Conservation (phyloP, 805 yeast species). For the Maudiozyma turicensis region DNA sequence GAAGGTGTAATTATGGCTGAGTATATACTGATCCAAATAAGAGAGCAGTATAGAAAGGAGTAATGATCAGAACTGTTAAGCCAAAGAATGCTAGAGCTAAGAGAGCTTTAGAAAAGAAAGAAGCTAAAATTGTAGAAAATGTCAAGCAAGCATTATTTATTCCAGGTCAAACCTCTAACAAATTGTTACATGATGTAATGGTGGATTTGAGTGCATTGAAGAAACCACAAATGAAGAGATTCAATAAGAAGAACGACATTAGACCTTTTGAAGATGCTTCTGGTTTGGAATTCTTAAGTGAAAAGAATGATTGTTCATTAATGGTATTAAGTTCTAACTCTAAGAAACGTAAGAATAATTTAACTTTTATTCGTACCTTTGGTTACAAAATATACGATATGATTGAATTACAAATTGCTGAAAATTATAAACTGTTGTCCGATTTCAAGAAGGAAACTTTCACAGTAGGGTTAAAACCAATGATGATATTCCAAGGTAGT, state of each 20-base stretch:
- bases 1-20: too few species aligned
- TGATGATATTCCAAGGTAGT: conserved; percentile 89
- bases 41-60: neutral
- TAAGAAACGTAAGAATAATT: conserved; percentile 87
- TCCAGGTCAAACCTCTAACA: conserved; percentile 77
- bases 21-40: too few species aligned
- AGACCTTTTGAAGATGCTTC: conserved; percentile 88
- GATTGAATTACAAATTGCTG: conserved; percentile 74
- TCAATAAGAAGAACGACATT: conserved; percentile 78
- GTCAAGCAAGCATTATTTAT: conserved; percentile 83
- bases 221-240: conserved; percentile 83
- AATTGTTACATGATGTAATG: conserved; percentile 77
- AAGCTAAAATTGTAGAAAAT: conserved; percentile 82
- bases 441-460: conserved; percentile 79
- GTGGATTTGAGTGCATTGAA: conserved; percentile 82
- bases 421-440: conserved; percentile 57
- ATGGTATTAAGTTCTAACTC: conserved; percentile 70
- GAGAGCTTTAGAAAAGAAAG: conserved; percentile 83
- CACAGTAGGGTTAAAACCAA: conserved; percentile 83
- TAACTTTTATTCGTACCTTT: conserved; percentile 84
- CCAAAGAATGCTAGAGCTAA: conserved; percentile 95
- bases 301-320: conserved; percentile 85
- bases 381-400: conserved; percentile 86
- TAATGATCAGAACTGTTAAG: conserved; percentile 41
- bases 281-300: conserved; percentile 82